Evolutionary conservation across 768 basidiomycete genomes (phyloP).

Genomic region (Cytidiella melzeri): DNA sequence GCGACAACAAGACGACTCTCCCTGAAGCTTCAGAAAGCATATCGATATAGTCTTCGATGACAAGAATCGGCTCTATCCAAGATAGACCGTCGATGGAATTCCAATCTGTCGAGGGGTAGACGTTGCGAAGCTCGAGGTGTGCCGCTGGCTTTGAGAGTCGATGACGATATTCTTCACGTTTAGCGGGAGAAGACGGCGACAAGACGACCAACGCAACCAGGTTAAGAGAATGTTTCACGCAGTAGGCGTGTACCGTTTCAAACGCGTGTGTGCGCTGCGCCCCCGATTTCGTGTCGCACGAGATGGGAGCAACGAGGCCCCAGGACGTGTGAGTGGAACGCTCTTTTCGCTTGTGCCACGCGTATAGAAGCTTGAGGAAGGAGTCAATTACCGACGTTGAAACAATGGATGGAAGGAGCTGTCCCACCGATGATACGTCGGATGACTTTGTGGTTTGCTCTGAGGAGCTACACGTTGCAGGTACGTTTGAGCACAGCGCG

Average conservation of each 20-base stretch:
- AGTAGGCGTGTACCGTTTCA: constrained; percentile 27
- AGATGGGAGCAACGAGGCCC: constrained; percentile 28
- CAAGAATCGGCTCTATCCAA: constrained; percentile 22
- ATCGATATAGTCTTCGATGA: constrained; percentile 23
- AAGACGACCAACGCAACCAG: constrained; percentile 26
- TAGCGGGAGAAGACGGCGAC: constrained; percentile 10
- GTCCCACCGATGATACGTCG: constrained; percentile 23
- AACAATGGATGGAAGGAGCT: neutral
- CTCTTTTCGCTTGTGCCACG: constrained; percentile 29
- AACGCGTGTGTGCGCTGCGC: constrained; percentile 24
- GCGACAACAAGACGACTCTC: constrained; percentile 24
- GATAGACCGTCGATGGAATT: constrained; percentile 4
- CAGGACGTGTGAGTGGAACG: constrained; percentile 21
- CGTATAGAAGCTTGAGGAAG: constrained; percentile 25
- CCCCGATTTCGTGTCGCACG: constrained; percentile 22
- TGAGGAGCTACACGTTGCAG: neutral
- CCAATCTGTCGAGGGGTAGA: neutral
- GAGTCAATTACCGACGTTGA: neutral
- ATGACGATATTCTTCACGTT: constrained; percentile 3
- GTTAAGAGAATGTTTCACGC: constrained; percentile 21
- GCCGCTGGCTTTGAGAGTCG: neutral
- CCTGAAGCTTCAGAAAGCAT: constrained; percentile 25
- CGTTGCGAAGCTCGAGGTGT: neutral
- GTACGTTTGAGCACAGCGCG: constrained; percentile 21
- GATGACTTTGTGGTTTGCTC: constrained; percentile 9